phyloP scores from a whole-genome alignment of 805 yeast genomes.

The Yarrowia bubula region DNA sequence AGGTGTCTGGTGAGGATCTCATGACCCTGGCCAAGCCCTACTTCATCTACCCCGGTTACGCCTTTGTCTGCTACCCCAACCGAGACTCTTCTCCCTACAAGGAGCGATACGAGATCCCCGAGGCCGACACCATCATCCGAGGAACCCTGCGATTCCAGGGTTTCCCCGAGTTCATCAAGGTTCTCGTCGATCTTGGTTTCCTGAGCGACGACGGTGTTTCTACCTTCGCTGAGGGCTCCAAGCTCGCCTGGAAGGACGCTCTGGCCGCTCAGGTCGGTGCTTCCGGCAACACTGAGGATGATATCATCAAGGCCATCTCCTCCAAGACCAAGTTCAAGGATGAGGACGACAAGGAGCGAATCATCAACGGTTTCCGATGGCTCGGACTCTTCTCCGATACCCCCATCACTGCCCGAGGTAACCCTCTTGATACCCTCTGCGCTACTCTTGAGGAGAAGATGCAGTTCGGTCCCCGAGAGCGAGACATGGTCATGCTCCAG shows the following conservation, averaged over 20 bases:
- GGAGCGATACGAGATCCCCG: conserved; percentile 91
- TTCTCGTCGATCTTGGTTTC: conserved; percentile 89
- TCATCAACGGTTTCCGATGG: conserved; percentile 88
- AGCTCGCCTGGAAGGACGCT: conserved; percentile 84
- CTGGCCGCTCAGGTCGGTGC: conserved; percentile 73
- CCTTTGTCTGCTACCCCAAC: conserved; percentile 94
- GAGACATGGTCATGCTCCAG: conserved; percentile 92
- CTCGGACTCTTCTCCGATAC: conserved; percentile 83
- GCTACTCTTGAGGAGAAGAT: conserved; percentile 92
- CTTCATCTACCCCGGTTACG: conserved; percentile 92
- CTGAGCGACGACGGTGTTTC: conserved; percentile 71
- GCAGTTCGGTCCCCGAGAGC: conserved; percentile 95
- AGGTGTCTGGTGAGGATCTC: conserved; percentile 81
- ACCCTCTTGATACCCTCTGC: conserved; percentile 93
- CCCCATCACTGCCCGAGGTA: conserved; percentile 81
- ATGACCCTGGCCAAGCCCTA: conserved; percentile 95
- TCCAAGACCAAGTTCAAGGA: conserved; percentile 76
- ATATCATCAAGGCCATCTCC: conserved; percentile 71
- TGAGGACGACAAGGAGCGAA: conserved; percentile 79
- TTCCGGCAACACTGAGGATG: conserved; percentile 63
- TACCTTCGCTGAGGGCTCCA: conserved; percentile 48
- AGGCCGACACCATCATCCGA: conserved; percentile 94
- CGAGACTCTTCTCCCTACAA: conserved; percentile 94
- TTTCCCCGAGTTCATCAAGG: conserved; percentile 97
- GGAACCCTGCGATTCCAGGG: conserved; percentile 98